Evolutionary conservation across 495 filamentous ascomycete species (phyloP), one percentile per base, ranked within the genome.

Genomic region (Neurospora sp.): DNA sequence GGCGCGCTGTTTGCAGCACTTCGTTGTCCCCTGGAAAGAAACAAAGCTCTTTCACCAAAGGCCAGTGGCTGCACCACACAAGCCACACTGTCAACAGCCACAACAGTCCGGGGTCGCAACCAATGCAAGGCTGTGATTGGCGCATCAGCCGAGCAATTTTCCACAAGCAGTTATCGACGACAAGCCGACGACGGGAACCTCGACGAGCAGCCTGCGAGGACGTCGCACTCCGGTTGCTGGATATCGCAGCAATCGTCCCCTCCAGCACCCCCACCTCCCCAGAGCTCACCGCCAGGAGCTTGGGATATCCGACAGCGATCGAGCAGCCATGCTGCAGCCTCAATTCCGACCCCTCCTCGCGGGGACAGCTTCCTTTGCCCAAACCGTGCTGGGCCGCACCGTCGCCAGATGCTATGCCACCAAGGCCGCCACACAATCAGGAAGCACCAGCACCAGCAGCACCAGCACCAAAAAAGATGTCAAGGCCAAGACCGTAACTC

Each of bases 311-410:
- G 27, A 66, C 54, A 66, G 54, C 42, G 71, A 69, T 39, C 73
- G n/a, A 37, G 35, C 49, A 37, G 71, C 71, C 49, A 81, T 83
- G 80, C 75, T 83, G 75, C 81, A 79, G 72, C 78, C 76, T 69
- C 78, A 71, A 70, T 71, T 83, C 35, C 80, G 78, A 74, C 77
- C 80, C 40, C 72, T 79, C 70, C 49, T 73, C 38, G 73, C 75
- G 42, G 74, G 76, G 70, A 70, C 73, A 12, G 60, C 72, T 39
- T 74, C 76, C 16, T 54, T 80, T 11, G 81, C 74, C 74, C 79
- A 78, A 54, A 76, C 71, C 40, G 49, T 71, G 37, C 39, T 78
- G n/a, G 72, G 71, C 37, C 69, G 76, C 18, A 73, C 71, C 71
- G 18, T 75, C 41, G 71, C 74, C 41, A 75, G 81, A 66, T 66